Evolutionary conservation across 2,329 filamentous ascomycete species (phyloP).

Genomic region (Beauveria varroae): DNA sequence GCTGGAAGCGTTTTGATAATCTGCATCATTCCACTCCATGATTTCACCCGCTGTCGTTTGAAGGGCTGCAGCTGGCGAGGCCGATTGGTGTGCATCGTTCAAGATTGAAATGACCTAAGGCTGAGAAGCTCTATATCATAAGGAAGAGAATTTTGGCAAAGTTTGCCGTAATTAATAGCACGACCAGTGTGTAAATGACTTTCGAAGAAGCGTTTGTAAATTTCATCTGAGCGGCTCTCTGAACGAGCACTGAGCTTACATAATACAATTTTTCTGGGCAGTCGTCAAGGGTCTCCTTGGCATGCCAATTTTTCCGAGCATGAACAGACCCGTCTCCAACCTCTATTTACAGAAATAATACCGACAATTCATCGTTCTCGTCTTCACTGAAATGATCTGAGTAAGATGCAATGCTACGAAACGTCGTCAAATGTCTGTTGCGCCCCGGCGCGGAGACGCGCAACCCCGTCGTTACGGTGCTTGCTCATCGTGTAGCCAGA

Average conservation of each 20-base stretch:
- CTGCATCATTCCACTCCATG: constrained; percentile 9
- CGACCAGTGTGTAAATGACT: neutral
- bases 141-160: neutral
- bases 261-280: neutral
- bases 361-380: neutral
- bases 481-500: constrained; percentile 5
- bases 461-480: constrained; percentile 5
- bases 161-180: neutral
- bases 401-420: constrained; percentile 31
- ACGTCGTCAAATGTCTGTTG: constrained; percentile 21
- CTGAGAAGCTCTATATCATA: too few species aligned
- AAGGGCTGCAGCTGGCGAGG: neutral
- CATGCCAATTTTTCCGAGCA: neutral
- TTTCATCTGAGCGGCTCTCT: neutral
- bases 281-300: neutral
- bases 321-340: neutral
- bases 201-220: neutral
- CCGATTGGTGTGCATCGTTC: constrained; percentile 3
- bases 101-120: neutral
- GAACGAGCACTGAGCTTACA: neutral
- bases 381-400: neutral
- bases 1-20: neutral
- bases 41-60: constrained; percentile 6
- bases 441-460: constrained; percentile 14
- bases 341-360: neutral